These are phyloP conservation scores for Umbilicus rupestris DNA, from an alignment of 164 flowering plant species.

Conservation along the genomic window DNA sequence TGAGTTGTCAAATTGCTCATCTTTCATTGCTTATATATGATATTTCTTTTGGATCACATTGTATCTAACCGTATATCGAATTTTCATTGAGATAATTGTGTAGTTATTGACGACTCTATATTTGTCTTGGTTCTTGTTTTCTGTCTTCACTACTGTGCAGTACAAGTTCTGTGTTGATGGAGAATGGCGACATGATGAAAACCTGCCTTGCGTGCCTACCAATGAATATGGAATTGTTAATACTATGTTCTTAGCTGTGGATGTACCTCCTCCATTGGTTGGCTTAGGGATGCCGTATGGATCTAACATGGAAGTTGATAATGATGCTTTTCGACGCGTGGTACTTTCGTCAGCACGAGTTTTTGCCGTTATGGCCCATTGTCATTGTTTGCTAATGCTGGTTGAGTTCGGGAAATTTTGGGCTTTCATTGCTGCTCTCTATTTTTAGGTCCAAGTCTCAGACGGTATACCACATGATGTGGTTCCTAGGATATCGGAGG, in stretches of 20 bases:
- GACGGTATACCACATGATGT: conserved; percentile 37
- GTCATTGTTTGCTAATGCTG: background rate
- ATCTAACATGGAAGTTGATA: conserved; percentile 80
- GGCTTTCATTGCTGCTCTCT: background rate
- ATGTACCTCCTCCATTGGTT: conserved; percentile 20
- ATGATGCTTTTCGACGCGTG: conserved; percentile 48
- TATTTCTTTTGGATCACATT: background rate
- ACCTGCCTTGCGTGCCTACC: conserved; percentile 37
- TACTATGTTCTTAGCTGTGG: conserved; percentile 45
- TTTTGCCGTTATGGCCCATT: background rate
- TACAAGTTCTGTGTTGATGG: conserved; percentile 90
- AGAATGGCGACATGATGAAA: conserved; percentile 85
- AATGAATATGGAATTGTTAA: conserved; percentile 71
- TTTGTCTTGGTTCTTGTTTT: conserved; percentile 1
- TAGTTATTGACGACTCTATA: background rate
- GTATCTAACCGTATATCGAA: background rate
- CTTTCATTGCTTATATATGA: background rate
- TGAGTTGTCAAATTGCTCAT: background rate
- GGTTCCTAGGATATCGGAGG: conserved; percentile 46
- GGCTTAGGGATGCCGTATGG: conserved; percentile 35
- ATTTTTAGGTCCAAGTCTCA: conserved; percentile 34
- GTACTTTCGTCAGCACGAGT: conserved; percentile 26
- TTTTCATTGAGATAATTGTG: background rate
- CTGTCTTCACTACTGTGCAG: conserved; percentile 31
- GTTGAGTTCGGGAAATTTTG: background rate